These are phyloP conservation scores for Epichloe aotearoae DNA, from an alignment of 2,329 filamentous ascomycete genomes.

Conservation along the genomic window DNA sequence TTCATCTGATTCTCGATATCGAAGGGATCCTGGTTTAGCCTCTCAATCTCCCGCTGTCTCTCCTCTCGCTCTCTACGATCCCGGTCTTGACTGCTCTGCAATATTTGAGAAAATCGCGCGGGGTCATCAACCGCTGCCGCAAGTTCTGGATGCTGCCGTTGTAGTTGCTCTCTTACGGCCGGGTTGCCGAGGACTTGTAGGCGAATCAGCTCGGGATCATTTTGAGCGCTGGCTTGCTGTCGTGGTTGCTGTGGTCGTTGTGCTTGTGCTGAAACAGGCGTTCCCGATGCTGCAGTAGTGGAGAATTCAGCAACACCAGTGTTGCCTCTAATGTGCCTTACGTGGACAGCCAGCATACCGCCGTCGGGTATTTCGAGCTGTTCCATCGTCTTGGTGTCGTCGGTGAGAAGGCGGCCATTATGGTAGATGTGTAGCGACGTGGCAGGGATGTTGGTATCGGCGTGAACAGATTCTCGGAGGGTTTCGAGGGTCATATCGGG, in stretches of 20 bases:
- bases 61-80: constrained; percentile 62
- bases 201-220: constrained; percentile 70
- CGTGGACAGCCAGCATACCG: constrained; percentile 84
- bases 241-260: constrained; percentile 20
- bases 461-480: constrained; percentile 78
- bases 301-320: constrained; percentile 12
- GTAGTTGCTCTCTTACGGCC: constrained; percentile 54
- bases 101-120: constrained; percentile 60
- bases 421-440: constrained; percentile 74
- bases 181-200: constrained; percentile 74
- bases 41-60: constrained; percentile 69
- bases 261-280: constrained; percentile 20
- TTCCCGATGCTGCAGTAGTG: constrained; percentile 18
- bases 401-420: constrained; percentile 69
- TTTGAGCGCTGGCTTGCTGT: constrained; percentile 23
- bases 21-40: constrained; percentile 87
- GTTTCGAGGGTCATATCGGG: constrained; percentile 71
- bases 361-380: constrained; percentile 71
- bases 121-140: constrained; percentile 65
- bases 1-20: constrained; percentile 80
- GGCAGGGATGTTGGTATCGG: constrained; percentile 63
- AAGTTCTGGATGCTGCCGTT: constrained; percentile 61
- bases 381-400: constrained; percentile 69
- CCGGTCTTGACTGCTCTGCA: constrained; percentile 51
- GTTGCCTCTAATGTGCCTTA: constrained; percentile 45